Evolutionary conservation across 2,329 filamentous ascomycete genomes (phyloP), one percentile per base, ranked within the genome.

Genomic region (Tolypocladium ovalisporum): DNA sequence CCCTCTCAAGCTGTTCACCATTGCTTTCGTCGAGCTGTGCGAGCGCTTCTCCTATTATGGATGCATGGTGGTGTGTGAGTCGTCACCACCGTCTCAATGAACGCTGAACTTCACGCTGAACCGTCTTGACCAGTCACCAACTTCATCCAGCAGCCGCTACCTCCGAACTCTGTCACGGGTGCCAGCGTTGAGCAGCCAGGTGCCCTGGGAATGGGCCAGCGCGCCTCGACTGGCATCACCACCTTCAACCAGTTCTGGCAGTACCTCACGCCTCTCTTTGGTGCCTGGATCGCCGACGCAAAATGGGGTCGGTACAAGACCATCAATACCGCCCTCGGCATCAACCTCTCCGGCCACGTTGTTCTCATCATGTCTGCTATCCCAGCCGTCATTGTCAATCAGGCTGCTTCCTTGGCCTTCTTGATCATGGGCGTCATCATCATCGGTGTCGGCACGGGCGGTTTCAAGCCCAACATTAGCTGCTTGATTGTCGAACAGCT

Each of bases 1-100:
- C 60, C 84, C 84, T 54, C 84, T 80, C 78, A 74, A 78, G 56
- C 80, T 85, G 58, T 90, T 84, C 72, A 84, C 83, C 32, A 82
- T 91, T 58, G 86, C 85, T 53, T 84, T 89, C 60, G 81, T 88
- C 59, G 88, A 91, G 72, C 74, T 89, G 58, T 88, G 85, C 73
- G 88, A 90, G 73, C 84, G 87, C 54, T 89, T 89, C 73, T 87
- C 84, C 13, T 91, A 89, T 80, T 90, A 90, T 66, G 88, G 87
- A 56, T 85, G 84, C 8, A 80, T 82, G 51, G 79, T 85, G 35
- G 76, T 89, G 37, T 88, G 85, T 47, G 29, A 9, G 42, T 47
- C 24, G 24, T 29, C 42, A 19, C 42, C 13, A 17, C 13, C 7
- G 15, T 19, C 24, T 29, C 27, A 19, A 13, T 19, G 24, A 47